Base-by-base conservation (phyloP, 371 early-diverging fungal genomes). In the Haplosporangium sp. region DNA sequence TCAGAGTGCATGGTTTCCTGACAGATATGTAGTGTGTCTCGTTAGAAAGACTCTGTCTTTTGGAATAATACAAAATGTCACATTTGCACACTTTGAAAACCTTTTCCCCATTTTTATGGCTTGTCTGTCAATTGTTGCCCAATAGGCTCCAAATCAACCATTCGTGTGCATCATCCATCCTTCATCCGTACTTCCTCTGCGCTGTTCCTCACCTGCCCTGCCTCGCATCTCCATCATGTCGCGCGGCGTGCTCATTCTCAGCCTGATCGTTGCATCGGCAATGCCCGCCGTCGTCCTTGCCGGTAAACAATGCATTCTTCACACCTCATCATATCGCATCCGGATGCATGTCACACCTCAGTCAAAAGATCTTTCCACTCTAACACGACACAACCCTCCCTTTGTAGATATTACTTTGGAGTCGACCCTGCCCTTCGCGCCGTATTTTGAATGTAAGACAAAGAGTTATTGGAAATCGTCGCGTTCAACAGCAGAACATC, bases 381-480 rank as follows among this genome's bases (percentile, higher is more conserved):
- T 11, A 20, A 37, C 3, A 4, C 8, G 12, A 43, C 13, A 43
- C 16, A 20, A 16, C 45, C n/a, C 43, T 23, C n/a, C 10, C 21
- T 43, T 52, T 45, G 20, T 68, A 69, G 74, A 68, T 74, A 65
- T 40, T 20, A 23, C 55, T 21, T 6, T 55, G 4, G 59, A 59
- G 36, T 29, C 59, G 20, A 43, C 40, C 13, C 41, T 16, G 29
- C 41, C 43, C 1, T 12, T 37, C 1, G 29, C 20, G 13, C 74
- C 74, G 1, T 69, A 64, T 57, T 74, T 64, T 47, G 65, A 64
- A n/a, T 57, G 74, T 74, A 74, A 69, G 69, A 43, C 52, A 36
- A 20, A 41, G 16, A 9, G 58, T n/a, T 46, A 16, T 29, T 40
- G 18, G 38, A 47, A 16, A 45, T 43, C 51, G 13, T 21, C 43